phyloP scores from a whole-genome alignment of 2,329 filamentous ascomycete species.

The Calonectria leucothoes region DNA sequence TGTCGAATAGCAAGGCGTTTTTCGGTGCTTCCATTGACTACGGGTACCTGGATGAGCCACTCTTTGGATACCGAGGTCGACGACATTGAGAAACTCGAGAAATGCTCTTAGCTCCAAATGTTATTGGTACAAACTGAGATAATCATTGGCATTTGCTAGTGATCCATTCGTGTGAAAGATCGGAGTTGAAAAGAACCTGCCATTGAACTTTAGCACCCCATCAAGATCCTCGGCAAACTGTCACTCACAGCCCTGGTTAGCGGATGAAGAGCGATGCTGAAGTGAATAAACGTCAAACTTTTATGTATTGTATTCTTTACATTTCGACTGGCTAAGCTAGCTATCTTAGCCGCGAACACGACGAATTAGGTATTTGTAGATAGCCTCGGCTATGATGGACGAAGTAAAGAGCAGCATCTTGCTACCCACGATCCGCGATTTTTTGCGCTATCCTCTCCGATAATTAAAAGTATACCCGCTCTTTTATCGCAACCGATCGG shows the following conservation, averaged over 20 bases:
- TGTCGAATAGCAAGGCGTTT: background rate
- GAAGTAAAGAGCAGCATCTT: background rate
- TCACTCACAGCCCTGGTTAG: background rate
- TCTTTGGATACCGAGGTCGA: background rate
- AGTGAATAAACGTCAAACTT: background rate
- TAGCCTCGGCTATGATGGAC: background rate
- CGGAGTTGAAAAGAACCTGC: background rate
- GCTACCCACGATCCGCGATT: background rate
- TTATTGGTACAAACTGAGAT: background rate
- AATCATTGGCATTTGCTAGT: background rate
- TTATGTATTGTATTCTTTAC: background rate
- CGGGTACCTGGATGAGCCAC: slow-evolving; percentile 6
- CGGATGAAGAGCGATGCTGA: background rate
- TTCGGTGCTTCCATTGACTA: background rate
- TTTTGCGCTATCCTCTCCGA: too few species aligned
- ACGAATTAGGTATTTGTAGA: background rate
- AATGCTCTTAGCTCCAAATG: background rate
- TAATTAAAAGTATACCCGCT: too few species aligned
- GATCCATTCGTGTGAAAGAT: background rate
- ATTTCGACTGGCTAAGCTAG: background rate
- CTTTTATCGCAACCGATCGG: background rate
- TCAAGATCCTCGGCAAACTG: too few species aligned
- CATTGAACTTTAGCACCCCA: background rate
- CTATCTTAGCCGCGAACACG: background rate
- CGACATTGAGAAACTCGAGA: background rate